These are phyloP conservation scores for Hypoxylon sp. DNA, from an alignment of 2,329 filamentous ascomycete genomes.

Conservation along the genomic window DNA sequence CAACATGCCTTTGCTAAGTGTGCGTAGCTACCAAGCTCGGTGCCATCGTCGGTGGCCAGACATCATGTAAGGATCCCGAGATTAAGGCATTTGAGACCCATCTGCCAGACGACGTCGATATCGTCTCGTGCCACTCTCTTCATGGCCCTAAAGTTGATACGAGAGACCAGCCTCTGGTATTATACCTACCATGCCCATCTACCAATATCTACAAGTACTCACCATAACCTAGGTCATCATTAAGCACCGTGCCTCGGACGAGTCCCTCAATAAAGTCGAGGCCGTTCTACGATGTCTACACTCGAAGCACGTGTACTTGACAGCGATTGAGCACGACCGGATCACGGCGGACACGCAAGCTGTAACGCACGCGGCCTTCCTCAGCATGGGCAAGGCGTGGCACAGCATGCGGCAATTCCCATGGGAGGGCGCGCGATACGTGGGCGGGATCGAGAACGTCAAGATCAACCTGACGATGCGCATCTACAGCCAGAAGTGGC, in stretches of 20 bases:
- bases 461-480: conserved; percentile 98
- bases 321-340: conserved; percentile 88
- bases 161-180: conserved; percentile 88
- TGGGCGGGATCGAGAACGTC: conserved; percentile 97
- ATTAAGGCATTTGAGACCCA: conserved; percentile 92
- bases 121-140: conserved; percentile 95
- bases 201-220: conserved; percentile 1
- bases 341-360: conserved; percentile 99
- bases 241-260: conserved; percentile 86
- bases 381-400: conserved; percentile 99
- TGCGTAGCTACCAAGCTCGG: conserved; percentile 87
- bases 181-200: neutral
- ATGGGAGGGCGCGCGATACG: conserved; percentile 95
- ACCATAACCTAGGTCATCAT: conserved; percentile 73
- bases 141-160: conserved; percentile 93
- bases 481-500: conserved; percentile 99
- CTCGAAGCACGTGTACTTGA: conserved; percentile 88
- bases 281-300: conserved; percentile 83
- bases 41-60: conserved; percentile 96
- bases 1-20: conserved; percentile 13
- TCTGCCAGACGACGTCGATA: conserved; percentile 88
- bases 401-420: conserved; percentile 94
- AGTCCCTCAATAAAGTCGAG: conserved; percentile 82
- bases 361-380: conserved; percentile 95
- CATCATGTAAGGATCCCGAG: conserved; percentile 97